Evolutionary conservation across 257 asterid genomes (phyloP), one percentile per base, ranked within the genome.

Genomic region (Solanum paucissectum): DNA sequence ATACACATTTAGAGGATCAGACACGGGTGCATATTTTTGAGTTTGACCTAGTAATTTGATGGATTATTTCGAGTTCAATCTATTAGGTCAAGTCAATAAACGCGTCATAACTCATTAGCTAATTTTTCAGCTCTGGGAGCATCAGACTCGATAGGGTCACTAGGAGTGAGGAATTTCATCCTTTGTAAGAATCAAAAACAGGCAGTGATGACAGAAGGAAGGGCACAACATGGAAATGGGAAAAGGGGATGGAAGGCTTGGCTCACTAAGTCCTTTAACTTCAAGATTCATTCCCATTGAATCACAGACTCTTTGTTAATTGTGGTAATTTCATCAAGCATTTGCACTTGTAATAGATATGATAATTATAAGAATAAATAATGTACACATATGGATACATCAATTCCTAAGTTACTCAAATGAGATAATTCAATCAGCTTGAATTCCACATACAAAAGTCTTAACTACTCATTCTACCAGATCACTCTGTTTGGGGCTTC

Each of bases 91-190:
- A 18, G 79, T 73, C 42, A 71, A 71, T 34, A 68, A 68, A 68
- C 3, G 21, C 60, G 60, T 46, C 64, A 55, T 18, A 58, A 20
- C 66, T 20, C 12, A 58, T 20, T 58, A 7, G 7, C 20, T 62
- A n/a, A 9, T 23, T 62, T 58, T 90, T 90, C 94, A 94, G 96
- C 94, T 69, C 90, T 94, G 7, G 86, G 60, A 62, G 88, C 94
- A 33, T 87, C 82, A 16, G 95, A 91, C 83, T 81, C 68, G 8
- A 93, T 94, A 36, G 95, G 95, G 74, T 89, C 88, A 10, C 21
- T 83, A 40, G 94, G 92, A 68, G 90, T 36, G 85, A 93, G 96
- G 90, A 94, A 89, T 84, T 95, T 94, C 86, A 88, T 92, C 13
- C 93, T 94, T 0, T 90, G 94, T 91, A 92, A 93, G 94, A 92